Evolutionary conservation across 2,329 filamentous ascomycete genomes (phyloP).

Genomic region (Volutella citrinella): DNA sequence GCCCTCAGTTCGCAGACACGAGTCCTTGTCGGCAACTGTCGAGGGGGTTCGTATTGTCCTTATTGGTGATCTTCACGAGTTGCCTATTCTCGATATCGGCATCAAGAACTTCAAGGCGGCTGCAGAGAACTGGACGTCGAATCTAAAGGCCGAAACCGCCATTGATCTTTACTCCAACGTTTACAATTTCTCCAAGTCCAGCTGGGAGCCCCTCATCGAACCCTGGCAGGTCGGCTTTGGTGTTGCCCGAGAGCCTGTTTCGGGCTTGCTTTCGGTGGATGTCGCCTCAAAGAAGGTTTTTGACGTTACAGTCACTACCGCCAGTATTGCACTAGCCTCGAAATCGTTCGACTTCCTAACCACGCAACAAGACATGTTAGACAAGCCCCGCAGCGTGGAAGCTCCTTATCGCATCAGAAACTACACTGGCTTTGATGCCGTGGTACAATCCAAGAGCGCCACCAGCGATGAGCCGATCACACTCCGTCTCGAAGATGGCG

Average conservation of each 20-base stretch:
- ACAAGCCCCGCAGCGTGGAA: slow-evolving; percentile 87
- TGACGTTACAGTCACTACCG: slow-evolving; percentile 88
- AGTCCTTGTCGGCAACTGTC: slow-evolving; percentile 81
- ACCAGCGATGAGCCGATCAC: slow-evolving; percentile 66
- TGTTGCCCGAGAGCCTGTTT: slow-evolving; percentile 72
- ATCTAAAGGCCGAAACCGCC: slow-evolving; percentile 81
- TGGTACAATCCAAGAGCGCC: slow-evolving; percentile 74
- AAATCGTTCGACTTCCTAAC: slow-evolving; percentile 91
- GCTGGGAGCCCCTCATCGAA: slow-evolving; percentile 94
- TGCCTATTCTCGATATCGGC: slow-evolving; percentile 91
- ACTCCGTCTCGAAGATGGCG: slow-evolving; percentile 78
- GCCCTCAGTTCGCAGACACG: slow-evolving; percentile 37
- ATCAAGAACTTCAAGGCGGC: slow-evolving; percentile 85
- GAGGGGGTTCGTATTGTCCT: slow-evolving; percentile 89
- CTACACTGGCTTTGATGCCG: slow-evolving; percentile 88
- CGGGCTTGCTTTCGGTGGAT: slow-evolving; percentile 77
- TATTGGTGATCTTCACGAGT: slow-evolving; percentile 92
- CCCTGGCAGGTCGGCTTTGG: slow-evolving; percentile 96
- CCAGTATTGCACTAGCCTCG: slow-evolving; percentile 87
- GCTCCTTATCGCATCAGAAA: slow-evolving; percentile 93
- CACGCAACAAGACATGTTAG: slow-evolving; percentile 80
- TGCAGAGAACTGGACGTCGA: slow-evolving; percentile 87
- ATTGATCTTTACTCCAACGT: slow-evolving; percentile 94
- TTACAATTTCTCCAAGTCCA: slow-evolving; percentile 98
- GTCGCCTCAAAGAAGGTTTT: slow-evolving; percentile 85